These are phyloP conservation scores for Angomonas deanei DNA, from an alignment of 208 protist genomes.

Conservation along the genomic window DNA sequence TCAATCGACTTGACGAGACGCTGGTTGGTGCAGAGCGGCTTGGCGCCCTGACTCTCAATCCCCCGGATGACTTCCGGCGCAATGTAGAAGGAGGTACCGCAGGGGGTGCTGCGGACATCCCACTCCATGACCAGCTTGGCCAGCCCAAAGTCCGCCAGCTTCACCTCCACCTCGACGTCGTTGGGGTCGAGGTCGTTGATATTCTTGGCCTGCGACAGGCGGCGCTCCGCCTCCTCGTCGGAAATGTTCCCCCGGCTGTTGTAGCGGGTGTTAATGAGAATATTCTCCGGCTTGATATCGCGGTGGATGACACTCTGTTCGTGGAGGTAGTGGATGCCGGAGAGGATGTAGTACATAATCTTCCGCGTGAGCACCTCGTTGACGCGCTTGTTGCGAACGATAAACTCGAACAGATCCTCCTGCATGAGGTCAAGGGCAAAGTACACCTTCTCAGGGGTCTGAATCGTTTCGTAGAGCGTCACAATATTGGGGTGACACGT, in stretches of 20 bases:
- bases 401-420: conserved; percentile 83
- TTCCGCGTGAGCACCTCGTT: conserved; percentile 57
- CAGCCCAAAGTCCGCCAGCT: conserved; percentile 86
- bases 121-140: conserved; percentile 84
- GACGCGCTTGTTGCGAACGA: conserved; percentile 65
- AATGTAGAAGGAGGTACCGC: conserved; percentile 89
- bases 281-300: conserved; percentile 90
- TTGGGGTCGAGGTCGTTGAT: conserved; percentile 35
- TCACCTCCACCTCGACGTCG: conserved; percentile 54
- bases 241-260: not conserved
- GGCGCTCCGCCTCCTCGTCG: conserved; percentile 9
- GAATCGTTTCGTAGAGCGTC: conserved; percentile 71
- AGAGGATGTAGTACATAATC: conserved; percentile 69
- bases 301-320: conserved; percentile 78
- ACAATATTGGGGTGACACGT: conserved; percentile 79
- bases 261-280: conserved; percentile 61
- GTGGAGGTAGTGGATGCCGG: conserved; percentile 71
- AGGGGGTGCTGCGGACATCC: conserved; percentile 76
- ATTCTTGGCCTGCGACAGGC: conserved; percentile 2
- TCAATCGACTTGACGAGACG: conserved; percentile 83
- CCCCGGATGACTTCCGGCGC: conserved; percentile 84
- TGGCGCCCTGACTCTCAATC: conserved; percentile 77
- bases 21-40: conserved; percentile 71
- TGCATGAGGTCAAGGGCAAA: conserved; percentile 84
- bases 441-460: conserved; percentile 58